These are phyloP conservation scores for Arxiozyma slooffiae DNA, from an alignment of 1,139 yeast genomes.

Conservation along the genomic window DNA sequence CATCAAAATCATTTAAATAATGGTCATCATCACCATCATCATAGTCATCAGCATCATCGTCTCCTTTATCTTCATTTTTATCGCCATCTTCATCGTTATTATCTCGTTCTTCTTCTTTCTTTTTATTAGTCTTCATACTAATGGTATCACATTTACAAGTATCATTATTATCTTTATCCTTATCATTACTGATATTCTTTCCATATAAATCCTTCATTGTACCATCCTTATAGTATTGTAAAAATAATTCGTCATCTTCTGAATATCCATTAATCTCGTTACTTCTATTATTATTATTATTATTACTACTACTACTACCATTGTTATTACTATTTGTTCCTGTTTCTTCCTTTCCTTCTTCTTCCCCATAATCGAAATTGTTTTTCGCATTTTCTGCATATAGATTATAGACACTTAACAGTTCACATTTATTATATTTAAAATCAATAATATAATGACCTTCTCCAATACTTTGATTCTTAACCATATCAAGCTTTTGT, in stretches of 20 bases:
- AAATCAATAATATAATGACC: conserved; percentile 27
- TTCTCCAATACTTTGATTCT: conserved; percentile 17
- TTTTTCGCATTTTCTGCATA: conserved; percentile 14
- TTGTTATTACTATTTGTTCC: too few species aligned
- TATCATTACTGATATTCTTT: too few species aligned
- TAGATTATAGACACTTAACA: conserved; percentile 14
- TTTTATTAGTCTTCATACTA: not conserved
- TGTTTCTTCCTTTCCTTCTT: conserved; percentile 8
- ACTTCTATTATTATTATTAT: not conserved
- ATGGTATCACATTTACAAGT: not conserved
- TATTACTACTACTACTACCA: not conserved
- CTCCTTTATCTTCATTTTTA: conserved; percentile 1
- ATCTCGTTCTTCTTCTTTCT: not conserved
- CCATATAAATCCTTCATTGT: not conserved
- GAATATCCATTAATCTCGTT: not conserved
- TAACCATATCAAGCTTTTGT: conserved; percentile 19
- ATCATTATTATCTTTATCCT: not conserved
- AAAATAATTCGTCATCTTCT: not conserved
- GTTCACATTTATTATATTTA: conserved; percentile 8
- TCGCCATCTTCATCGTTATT: conserved; percentile 5
- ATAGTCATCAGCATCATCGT: not conserved
- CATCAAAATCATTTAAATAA: not conserved
- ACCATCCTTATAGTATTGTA: not conserved
- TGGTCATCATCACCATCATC: not conserved
- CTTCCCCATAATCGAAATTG: not conserved